Evolutionary conservation across 129 eudicot species (phyloP).

Genomic region (Helichrysum umbraculigerum): DNA sequence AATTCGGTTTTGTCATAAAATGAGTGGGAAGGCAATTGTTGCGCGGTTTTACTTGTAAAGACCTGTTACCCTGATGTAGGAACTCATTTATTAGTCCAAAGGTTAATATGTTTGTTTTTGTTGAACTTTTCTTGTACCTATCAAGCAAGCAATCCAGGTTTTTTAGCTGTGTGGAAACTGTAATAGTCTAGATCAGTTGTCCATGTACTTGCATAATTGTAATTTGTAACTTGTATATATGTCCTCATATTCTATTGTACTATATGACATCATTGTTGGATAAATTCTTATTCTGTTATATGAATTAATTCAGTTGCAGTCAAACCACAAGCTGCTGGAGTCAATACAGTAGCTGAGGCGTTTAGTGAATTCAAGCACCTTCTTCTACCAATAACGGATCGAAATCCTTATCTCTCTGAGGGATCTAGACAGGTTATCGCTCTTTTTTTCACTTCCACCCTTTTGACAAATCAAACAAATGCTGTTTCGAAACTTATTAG

Average conservation of each 20-base stretch:
- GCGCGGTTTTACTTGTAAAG: background rate
- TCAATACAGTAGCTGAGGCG: constrained; percentile 55
- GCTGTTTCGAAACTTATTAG: background rate
- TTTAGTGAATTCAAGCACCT: constrained; percentile 84
- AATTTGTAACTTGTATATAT: background rate
- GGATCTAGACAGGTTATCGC: constrained; percentile 86
- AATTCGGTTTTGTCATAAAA: background rate
- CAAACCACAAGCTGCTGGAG: constrained; percentile 63
- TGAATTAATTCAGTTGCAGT: constrained; percentile 50
- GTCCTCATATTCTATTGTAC: background rate
- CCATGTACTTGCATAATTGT: constrained; percentile 5
- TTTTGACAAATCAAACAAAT: background rate
- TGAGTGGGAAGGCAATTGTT: background rate
- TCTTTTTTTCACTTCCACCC: background rate
- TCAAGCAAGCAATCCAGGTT: background rate
- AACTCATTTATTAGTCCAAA: background rate
- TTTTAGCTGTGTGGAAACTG: background rate
- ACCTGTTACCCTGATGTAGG: constrained; percentile 4
- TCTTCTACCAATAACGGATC: constrained; percentile 91
- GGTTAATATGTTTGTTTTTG: background rate
- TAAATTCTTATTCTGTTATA: constrained; percentile 12
- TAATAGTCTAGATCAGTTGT: background rate
- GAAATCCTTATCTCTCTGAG: constrained; percentile 93
- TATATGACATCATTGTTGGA: constrained; percentile 9
- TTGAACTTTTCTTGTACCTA: background rate